A percentile compares a stretch with the other conserved stretches of the same genome.
These are phyloP conservation scores for Rhynchospora pubera DNA, from an alignment of 176 grass and related monocot genomes.

Conservation along the genomic window DNA sequence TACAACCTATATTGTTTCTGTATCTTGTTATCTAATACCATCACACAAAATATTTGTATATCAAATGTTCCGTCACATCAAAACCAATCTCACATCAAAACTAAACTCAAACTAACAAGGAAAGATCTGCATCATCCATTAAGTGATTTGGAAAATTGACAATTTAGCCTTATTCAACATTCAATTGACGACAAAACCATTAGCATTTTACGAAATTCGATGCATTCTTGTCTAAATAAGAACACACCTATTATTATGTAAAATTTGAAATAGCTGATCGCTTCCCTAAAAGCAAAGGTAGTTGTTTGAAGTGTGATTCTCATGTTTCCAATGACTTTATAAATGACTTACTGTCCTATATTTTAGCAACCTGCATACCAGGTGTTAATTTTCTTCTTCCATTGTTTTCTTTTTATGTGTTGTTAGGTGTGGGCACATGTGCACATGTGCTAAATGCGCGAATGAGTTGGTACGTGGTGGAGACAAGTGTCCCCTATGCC, in stretches of 20 bases:
- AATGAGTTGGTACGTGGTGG: conserved; percentile 67
- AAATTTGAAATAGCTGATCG: not conserved
- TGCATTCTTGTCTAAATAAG: not conserved
- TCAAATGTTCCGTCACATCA: not conserved
- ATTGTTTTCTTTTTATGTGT: conserved; percentile 5
- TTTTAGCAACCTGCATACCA: not conserved
- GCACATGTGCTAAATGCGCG: conserved; percentile 88
- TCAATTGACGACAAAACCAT: not conserved
- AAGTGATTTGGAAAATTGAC: not conserved
- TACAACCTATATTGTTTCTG: not conserved
- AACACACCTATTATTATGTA: not conserved
- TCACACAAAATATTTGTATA: not conserved
- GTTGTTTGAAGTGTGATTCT: not conserved
- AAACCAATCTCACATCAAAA: no score
- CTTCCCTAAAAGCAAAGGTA: not conserved
- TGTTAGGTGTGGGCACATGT: conserved; percentile 97
- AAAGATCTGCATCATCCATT: not conserved
- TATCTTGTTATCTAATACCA: not conserved
- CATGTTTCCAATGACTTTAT: not conserved
- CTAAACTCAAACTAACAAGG: not conserved
- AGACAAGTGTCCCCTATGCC: conserved; percentile 90
- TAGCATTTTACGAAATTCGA: not conserved
- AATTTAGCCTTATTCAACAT: not conserved
- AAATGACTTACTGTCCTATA: not conserved
- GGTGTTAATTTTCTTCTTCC: not conserved